These are phyloP conservation scores for Claviceps sp. DNA, from an alignment of 2,329 filamentous ascomycete species.

Conservation along the genomic window DNA sequence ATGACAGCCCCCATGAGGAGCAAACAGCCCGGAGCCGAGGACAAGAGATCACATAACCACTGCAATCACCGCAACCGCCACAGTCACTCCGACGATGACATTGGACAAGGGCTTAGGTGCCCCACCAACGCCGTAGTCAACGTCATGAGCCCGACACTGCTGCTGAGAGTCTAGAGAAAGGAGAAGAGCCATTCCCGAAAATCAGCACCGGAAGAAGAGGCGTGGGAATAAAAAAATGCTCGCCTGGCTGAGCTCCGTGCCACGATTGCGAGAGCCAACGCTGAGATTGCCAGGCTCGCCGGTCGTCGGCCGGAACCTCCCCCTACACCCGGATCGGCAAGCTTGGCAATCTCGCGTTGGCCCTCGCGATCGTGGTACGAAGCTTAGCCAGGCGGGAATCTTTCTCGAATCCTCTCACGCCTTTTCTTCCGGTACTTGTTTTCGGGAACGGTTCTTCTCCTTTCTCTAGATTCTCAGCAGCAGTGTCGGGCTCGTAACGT, in stretches of 20 bases:
- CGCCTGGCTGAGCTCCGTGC: conserved; percentile 10
- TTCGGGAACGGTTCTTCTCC: conserved; percentile 8
- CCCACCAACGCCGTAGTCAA: too few species aligned
- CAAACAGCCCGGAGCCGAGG: too few species aligned
- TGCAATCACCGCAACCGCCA: conserved; percentile 14
- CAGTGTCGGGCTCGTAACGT: too few species aligned
- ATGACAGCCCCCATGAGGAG: too few species aligned
- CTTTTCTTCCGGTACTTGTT: conserved; percentile 11
- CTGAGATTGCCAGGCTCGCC: conserved; percentile 25
- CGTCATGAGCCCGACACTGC: too few species aligned
- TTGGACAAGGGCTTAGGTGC: too few species aligned
- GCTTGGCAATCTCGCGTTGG: conserved; percentile 28
- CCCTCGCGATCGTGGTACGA: conserved; percentile 22
- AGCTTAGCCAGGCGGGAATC: conserved; percentile 11
- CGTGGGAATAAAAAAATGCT: not conserved
- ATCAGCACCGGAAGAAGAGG: conserved; percentile 12
- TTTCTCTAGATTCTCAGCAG: conserved; percentile 10
- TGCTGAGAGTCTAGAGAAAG: conserved; percentile 9
- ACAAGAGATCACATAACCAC: conserved; percentile 14
- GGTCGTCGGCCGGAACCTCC: too few species aligned
- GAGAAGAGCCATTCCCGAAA: conserved; percentile 8
- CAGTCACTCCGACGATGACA: conserved; percentile 13
- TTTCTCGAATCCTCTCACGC: conserved; percentile 1
- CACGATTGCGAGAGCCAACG: conserved; percentile 28
- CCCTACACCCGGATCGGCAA: too few species aligned